Base-by-base conservation (phyloP, 306 rosid species). In the Hylodesmum podocarpum region DNA sequence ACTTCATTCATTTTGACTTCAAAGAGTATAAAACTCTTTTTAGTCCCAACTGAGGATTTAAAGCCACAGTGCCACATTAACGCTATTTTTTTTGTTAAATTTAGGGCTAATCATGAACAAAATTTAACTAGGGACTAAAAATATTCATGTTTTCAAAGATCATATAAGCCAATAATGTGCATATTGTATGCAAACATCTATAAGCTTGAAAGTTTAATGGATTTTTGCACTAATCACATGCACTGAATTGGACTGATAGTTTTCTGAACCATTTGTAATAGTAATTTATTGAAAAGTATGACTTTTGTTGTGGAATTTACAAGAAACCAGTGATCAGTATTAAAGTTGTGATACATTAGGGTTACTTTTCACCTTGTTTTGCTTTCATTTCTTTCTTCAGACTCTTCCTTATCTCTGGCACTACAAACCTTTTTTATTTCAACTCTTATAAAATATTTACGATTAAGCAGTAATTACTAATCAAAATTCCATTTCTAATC, bases 401-500 rank as follows among this genome's bases (percentile, higher is more conserved):
- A 10, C 29, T n/a, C 50, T 40, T 80, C 78, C 70, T 24, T 28
- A 77, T 71, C 41, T 49, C 49, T 37, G 33, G 6, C 24, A 13
- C 29, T 22, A 21, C 16, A 40, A 76, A 44, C 61, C 18, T 70
- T 54, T 39, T 16, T 21, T 19, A 4, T 11, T 55, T 25, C 27
- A 65, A n/a, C 22, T 19, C 8, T 10, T 14, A 31, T 37, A 25
- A 70, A 47, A 5, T 54, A 27, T 53, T 51, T 34, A 54, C 12
- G 29, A 41, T 69, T 73, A 15, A 64, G 31, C 31, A 76, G 50
- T 69, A 62, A 39, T 44, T 24, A 25, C 34, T 47, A 40, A 69
- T 59, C 70, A 27, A 36, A 19, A 69, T 85, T 79, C 46, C 47
- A 24, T 74, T 57, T 53, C 80, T 84, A 74, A 75, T 78, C 14